These are phyloP conservation scores for Saccharomyces kudriavzevii DNA, from an alignment of 805 yeast genomes.

Conservation along the genomic window DNA sequence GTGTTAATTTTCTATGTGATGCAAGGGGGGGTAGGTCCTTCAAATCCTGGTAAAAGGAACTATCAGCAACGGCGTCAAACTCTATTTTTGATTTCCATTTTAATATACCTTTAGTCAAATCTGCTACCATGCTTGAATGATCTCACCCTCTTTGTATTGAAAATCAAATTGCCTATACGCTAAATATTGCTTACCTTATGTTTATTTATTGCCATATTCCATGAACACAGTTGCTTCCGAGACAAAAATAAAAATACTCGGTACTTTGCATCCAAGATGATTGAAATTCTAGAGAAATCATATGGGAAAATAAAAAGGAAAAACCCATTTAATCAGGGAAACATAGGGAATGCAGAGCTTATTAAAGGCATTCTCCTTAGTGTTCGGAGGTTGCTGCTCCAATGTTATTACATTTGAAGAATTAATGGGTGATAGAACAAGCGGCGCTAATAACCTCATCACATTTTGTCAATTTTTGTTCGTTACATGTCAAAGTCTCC, in stretches of 20 bases:
- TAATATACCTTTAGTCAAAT: neutral
- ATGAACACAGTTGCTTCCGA: neutral
- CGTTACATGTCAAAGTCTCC: slow-evolving; percentile 39
- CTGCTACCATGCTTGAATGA: neutral
- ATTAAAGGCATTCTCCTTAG: slow-evolving; percentile 26
- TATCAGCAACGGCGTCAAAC: neutral
- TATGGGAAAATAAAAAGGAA: neutral
- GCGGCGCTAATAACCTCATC: slow-evolving; percentile 41
- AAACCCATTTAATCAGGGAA: neutral
- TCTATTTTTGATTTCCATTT: neutral
- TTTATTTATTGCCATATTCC: neutral
- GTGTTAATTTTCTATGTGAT: slow-evolving; percentile 10
- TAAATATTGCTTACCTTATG: too few relatives aligned
- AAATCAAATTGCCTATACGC: too few relatives aligned
- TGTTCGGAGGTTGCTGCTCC: slow-evolving; percentile 69
- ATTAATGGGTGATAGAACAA: slow-evolving; percentile 31
- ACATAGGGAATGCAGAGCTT: slow-evolving; percentile 4
- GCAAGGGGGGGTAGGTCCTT: slow-evolving; percentile 11
- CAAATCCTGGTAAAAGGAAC: slow-evolving; percentile 11
- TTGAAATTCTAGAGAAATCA: neutral
- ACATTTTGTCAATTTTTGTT: slow-evolving; percentile 53
- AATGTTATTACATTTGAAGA: slow-evolving; percentile 59
- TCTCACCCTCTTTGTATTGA: neutral
- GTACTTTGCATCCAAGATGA: neutral
- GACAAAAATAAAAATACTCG: neutral